A percentile compares a stretch with the other conserved stretches of the same genome.
These are phyloP conservation scores for Tephrocybe sp. DNA, from an alignment of 768 basidiomycete genomes.

Conservation along the genomic window DNA sequence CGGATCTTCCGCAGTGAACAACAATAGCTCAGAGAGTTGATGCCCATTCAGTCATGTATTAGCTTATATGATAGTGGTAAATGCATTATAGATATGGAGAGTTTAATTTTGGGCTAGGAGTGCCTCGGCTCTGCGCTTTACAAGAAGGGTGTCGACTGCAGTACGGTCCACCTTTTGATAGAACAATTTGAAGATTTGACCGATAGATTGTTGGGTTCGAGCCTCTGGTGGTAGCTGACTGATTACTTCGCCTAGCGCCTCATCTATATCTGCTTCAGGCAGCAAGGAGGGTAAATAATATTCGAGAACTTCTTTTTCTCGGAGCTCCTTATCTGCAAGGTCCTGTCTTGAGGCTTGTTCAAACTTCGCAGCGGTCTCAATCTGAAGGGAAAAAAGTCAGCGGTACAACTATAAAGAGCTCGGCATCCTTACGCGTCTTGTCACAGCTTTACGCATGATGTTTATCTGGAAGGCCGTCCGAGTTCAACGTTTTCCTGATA, in stretches of 20 bases:
- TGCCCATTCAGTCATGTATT: slow-evolving; percentile 2
- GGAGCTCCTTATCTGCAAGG: slow-evolving; percentile 60
- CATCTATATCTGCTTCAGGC: slow-evolving; percentile 55
- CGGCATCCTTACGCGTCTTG: slow-evolving; percentile 51
- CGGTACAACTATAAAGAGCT: neutral
- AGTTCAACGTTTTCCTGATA: neutral
- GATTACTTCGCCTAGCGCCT: slow-evolving; percentile 43
- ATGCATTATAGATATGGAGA: neutral
- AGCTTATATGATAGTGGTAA: neutral
- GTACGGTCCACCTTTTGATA: slow-evolving; percentile 62
- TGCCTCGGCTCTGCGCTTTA: slow-evolving; percentile 50
- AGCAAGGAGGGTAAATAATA: slow-evolving; percentile 62
- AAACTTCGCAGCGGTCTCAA: slow-evolving; percentile 60
- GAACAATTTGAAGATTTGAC: slow-evolving; percentile 61
- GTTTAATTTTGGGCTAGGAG: slow-evolving; percentile 27
- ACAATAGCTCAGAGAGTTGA: neutral
- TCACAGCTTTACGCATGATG: slow-evolving; percentile 58
- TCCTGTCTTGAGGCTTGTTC: slow-evolving; percentile 58
- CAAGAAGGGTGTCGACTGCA: slow-evolving; percentile 53
- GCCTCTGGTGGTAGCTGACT: slow-evolving; percentile 24
- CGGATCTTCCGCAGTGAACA: neutral
- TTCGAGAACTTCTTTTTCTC: slow-evolving; percentile 56
- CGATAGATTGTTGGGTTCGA: slow-evolving; percentile 37
- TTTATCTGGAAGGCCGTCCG: slow-evolving; percentile 23
- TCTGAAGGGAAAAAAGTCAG: slow-evolving; percentile 33